Percentiles rank a stretch among this genome's conserved stretches.
phyloP scores from a whole-genome alignment of 2,329 filamentous ascomycete genomes.

The Fusarium haematococcum region DNA sequence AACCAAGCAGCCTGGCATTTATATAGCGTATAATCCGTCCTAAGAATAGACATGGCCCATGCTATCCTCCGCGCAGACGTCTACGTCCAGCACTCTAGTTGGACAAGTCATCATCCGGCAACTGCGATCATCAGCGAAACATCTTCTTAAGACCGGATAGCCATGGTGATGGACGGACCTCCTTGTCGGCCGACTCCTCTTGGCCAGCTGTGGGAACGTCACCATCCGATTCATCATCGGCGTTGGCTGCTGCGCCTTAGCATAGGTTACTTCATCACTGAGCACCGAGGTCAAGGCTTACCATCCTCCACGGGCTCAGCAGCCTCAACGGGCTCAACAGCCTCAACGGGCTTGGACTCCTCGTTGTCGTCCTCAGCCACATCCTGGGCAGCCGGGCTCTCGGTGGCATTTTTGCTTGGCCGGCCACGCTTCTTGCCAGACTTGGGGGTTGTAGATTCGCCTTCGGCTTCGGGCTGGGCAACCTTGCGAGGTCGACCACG shows the following conservation, averaged over 20 bases:
- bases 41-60: background rate
- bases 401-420: slow-evolving; percentile 46
- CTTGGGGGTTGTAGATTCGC: slow-evolving; percentile 37
- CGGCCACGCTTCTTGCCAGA: slow-evolving; percentile 43
- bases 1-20: background rate
- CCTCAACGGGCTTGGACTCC: background rate
- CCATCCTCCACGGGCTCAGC: background rate
- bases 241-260: slow-evolving; percentile 26
- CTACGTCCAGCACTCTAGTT: slow-evolving; percentile 8
- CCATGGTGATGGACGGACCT: slow-evolving; percentile 45
- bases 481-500: slow-evolving; percentile 48
- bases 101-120: slow-evolving; percentile 37
- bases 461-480: slow-evolving; percentile 22
- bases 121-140: slow-evolving; percentile 45
- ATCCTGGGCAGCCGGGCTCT: slow-evolving; percentile 15
- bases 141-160: slow-evolving; percentile 36
- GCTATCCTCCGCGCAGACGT: background rate
- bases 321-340: background rate
- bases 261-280: background rate
- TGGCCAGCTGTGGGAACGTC: slow-evolving; percentile 8
- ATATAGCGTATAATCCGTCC: slow-evolving; percentile 1
- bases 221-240: slow-evolving; percentile 35
- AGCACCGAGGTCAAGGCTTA: background rate
- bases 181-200: slow-evolving; percentile 34
- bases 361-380: slow-evolving; percentile 25